Evolutionary conservation across 208 protist species (phyloP).

Genomic region (Wallacemonas collosoma): DNA sequence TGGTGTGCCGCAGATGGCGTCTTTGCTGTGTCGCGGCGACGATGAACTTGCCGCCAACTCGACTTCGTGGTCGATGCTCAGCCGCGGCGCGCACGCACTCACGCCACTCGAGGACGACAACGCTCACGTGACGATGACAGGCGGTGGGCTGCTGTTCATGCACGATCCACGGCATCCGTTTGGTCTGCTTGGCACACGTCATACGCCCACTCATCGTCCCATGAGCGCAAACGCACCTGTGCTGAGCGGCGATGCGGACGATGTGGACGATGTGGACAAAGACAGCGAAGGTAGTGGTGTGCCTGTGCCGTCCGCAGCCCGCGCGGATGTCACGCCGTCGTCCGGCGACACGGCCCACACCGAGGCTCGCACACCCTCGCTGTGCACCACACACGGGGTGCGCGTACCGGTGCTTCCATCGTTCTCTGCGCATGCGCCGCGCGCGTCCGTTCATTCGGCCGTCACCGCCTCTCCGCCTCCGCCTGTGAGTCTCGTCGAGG

Average conservation of each 20-base stretch:
- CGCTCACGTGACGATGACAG: neutral
- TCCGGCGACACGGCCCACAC: too few relatives aligned
- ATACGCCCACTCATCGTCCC: neutral
- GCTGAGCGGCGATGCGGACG: neutral
- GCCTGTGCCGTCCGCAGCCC: too few relatives aligned
- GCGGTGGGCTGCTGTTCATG: neutral
- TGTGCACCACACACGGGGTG: too few relatives aligned
- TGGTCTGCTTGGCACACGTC: neutral
- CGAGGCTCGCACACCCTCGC: too few relatives aligned
- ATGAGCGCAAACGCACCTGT: neutral
- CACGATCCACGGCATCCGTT: conserved; percentile 10
- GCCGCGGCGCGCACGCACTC: neutral
- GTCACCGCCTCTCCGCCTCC: neutral
- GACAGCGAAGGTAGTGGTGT: too few relatives aligned
- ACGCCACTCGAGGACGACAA: conserved; percentile 7
- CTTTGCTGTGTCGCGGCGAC: neutral
- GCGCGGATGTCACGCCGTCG: too few relatives aligned
- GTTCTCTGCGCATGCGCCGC: too few relatives aligned
- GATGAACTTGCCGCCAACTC: neutral
- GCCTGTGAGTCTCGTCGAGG: neutral
- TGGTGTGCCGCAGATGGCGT: neutral
- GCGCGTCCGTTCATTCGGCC: neutral
- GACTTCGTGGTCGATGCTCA: conserved; percentile 7
- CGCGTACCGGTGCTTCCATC: too few relatives aligned
- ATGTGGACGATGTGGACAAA: too few relatives aligned